Percentiles rank a stretch among this genome's conserved stretches.
Conservation (phyloP, 2,329 filamentous ascomycete genomes). For the Aspergillus latus region DNA sequence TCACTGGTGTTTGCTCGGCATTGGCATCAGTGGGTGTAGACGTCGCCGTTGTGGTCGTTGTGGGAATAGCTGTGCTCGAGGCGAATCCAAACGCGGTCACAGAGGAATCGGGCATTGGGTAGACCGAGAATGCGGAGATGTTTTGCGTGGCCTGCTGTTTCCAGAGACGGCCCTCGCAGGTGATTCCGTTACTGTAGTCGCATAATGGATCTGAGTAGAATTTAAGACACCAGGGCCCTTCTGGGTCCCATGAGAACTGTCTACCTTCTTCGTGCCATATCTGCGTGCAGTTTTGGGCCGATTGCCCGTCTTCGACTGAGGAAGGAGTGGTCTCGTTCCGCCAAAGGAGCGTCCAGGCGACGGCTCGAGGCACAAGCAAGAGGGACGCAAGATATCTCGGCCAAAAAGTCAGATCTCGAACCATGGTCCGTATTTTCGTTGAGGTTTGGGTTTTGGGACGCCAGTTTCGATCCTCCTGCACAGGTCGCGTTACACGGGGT, state of each 20-base stretch:
- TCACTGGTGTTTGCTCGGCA: not conserved
- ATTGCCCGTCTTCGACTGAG: slow-evolving; percentile 1
- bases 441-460: not conserved
- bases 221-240: slow-evolving; percentile 18
- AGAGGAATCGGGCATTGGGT: slow-evolving; percentile 12
- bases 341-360: slow-evolving; percentile 19
- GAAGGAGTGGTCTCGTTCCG: slow-evolving; percentile 14
- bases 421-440: slow-evolving; percentile 5
- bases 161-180: slow-evolving; percentile 16
- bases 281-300: slow-evolving; percentile 10
- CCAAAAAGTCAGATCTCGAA: not conserved
- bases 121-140: slow-evolving; percentile 18
- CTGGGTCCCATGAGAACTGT: slow-evolving; percentile 16
- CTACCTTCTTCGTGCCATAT: slow-evolving; percentile 18
- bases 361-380: not conserved
- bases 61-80: slow-evolving; percentile 1
- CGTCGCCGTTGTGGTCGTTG: not conserved
- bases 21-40: not conserved
- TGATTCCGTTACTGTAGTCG: slow-evolving; percentile 3
- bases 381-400: not conserved
- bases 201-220: slow-evolving; percentile 15
- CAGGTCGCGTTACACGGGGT: not conserved
- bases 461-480: not conserved
- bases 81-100: slow-evolving; percentile 6
- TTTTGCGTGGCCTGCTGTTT: slow-evolving; percentile 6